These are phyloP conservation scores for Grosmannia clavigera DNA, from an alignment of 2,329 filamentous ascomycete species.

Conservation along the genomic window DNA sequence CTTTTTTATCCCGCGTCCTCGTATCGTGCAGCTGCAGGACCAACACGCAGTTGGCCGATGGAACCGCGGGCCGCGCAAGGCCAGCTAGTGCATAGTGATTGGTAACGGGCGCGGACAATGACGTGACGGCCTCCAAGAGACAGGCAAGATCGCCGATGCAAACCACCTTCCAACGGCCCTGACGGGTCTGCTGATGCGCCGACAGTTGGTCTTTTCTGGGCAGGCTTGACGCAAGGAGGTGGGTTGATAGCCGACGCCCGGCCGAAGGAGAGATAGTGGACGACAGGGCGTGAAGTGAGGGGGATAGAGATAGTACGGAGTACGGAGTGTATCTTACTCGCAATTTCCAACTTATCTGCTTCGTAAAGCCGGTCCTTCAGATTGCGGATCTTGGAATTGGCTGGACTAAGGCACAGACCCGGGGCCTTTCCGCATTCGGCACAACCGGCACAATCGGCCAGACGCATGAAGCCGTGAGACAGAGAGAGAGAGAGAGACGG, in stretches of 20 bases:
- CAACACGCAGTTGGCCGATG: no score
- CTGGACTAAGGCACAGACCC: neutral
- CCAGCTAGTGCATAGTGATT: neutral
- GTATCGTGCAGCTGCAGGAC: neutral
- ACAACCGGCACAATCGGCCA: no score
- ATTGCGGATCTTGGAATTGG: neutral
- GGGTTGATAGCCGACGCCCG: neutral
- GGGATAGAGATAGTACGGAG: neutral
- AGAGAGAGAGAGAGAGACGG: neutral
- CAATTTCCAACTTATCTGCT: neutral
- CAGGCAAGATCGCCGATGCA: neutral
- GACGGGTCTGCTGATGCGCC: neutral
- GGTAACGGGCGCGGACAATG: neutral
- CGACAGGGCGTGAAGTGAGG: neutral
- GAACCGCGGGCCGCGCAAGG: neutral
- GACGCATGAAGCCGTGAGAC: neutral
- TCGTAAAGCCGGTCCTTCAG: neutral
- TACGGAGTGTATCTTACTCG: no score
- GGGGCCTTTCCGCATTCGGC: neutral
- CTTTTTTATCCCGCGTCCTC: neutral
- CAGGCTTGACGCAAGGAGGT: neutral
- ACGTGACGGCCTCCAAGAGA: neutral
- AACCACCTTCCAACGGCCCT: neutral
- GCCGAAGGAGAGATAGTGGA: neutral
- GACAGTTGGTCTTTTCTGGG: neutral